These are phyloP conservation scores for Talaromyces sp. DNA, from an alignment of 2,329 filamentous ascomycete species.

Conservation along the genomic window DNA sequence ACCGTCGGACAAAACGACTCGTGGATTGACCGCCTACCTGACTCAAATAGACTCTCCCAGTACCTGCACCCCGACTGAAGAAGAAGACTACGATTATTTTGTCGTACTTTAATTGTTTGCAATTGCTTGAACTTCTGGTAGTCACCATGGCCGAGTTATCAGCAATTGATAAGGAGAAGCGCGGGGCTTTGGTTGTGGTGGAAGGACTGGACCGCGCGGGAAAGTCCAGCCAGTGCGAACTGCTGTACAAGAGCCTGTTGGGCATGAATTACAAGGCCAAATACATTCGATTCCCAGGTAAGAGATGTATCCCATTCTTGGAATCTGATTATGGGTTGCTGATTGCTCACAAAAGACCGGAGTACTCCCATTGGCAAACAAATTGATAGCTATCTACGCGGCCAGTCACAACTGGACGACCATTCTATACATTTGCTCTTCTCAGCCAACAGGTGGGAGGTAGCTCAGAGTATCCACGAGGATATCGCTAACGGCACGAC, in stretches of 20 bases:
- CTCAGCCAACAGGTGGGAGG: conserved; percentile 86
- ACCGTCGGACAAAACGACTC: neutral
- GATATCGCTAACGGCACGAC: conserved; percentile 62
- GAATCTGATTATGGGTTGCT: conserved; percentile 10
- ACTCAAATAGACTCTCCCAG: neutral
- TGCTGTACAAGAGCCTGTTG: conserved; percentile 54
- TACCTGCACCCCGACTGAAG: neutral
- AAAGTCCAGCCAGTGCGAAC: conserved; percentile 83
- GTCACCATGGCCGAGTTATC: conserved; percentile 11
- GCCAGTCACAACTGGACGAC: conserved; percentile 69
- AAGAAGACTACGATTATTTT: neutral
- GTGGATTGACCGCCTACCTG: conserved; percentile 10
- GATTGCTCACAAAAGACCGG: conserved; percentile 54
- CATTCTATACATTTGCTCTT: conserved; percentile 88
- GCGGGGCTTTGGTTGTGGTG: conserved; percentile 74
- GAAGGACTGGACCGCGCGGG: conserved; percentile 87
- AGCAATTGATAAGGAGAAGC: conserved; percentile 24
- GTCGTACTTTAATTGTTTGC: neutral
- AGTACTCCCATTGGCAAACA: conserved; percentile 79
- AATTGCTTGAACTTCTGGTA: neutral
- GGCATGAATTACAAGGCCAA: conserved; percentile 49
- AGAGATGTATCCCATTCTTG: too few relatives aligned
- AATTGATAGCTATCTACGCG: conserved; percentile 77
- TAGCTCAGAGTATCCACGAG: conserved; percentile 38
- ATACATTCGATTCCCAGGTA: conserved; percentile 64